phyloP scores from a whole-genome alignment of 108 stramenopile species.

The Mayamaea pseudoterrestris region DNA sequence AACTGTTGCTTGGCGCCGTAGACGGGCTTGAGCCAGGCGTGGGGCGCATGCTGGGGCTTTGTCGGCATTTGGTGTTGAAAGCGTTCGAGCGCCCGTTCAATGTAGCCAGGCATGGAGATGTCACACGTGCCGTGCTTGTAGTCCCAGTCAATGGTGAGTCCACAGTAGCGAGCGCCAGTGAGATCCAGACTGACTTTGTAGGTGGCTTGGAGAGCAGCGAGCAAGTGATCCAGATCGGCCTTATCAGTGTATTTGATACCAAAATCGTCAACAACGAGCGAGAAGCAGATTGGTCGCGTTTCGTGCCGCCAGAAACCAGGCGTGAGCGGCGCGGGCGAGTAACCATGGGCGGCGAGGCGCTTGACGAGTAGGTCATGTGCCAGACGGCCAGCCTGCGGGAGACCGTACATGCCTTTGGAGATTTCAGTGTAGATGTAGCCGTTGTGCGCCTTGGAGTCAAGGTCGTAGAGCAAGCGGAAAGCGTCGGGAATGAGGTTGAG shows the following conservation, averaged over 20 bases:
- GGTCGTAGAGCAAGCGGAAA: slow-evolving; percentile 22
- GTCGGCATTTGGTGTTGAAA: slow-evolving; percentile 23
- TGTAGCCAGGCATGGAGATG: slow-evolving; percentile 27
- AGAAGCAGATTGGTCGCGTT: slow-evolving; percentile 16
- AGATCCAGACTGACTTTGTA: slow-evolving; percentile 17
- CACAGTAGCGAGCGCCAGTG: slow-evolving; percentile 11
- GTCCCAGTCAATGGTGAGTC: slow-evolving; percentile 27
- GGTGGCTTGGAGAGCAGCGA: neutral
- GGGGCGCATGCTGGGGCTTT: slow-evolving; percentile 22
- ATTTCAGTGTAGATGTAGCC: slow-evolving; percentile 9
- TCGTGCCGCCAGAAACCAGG: slow-evolving; percentile 31
- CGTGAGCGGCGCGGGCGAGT: slow-evolving; percentile 7
- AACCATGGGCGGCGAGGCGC: slow-evolving; percentile 4
- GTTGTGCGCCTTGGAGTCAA: slow-evolving; percentile 1
- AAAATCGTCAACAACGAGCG: slow-evolving; percentile 41
- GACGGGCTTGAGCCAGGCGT: slow-evolving; percentile 6
- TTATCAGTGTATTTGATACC: slow-evolving; percentile 22
- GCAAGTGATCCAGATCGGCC: slow-evolving; percentile 14
- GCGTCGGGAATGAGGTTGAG: slow-evolving; percentile 20
- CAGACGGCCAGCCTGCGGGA: slow-evolving; percentile 31
- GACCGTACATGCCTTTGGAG: slow-evolving; percentile 33
- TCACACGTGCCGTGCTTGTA: slow-evolving; percentile 19
- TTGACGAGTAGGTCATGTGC: slow-evolving; percentile 24
- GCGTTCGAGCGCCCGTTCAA: slow-evolving; percentile 9
- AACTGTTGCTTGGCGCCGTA: slow-evolving; percentile 33